A percentile compares a stretch with the other conserved stretches of the same genome.
Conservation (phyloP, 2,329 filamentous ascomycete species). For the Cadophora gregata region DNA sequence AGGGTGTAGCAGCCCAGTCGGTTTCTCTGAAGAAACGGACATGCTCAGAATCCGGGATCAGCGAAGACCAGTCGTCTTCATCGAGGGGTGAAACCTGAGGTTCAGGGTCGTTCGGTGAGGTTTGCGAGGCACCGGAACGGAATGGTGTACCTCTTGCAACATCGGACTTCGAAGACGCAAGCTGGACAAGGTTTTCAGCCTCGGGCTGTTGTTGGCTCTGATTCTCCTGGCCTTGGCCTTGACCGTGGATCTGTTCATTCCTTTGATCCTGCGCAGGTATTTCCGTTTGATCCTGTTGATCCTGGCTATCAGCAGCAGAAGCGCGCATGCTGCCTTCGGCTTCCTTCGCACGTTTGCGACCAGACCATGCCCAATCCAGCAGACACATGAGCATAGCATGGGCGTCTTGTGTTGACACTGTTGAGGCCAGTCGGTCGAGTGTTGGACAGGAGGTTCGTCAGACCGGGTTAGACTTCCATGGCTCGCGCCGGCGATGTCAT, state of each 20-base stretch:
- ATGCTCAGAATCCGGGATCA: conserved; percentile 35
- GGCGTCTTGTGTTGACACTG: background rate
- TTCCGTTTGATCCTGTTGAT: background rate
- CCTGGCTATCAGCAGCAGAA: background rate
- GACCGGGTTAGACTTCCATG: background rate
- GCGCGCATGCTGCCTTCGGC: conserved; percentile 6
- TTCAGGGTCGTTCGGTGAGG: background rate
- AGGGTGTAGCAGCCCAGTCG: conserved; percentile 34
- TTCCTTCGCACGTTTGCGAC: conserved; percentile 14
- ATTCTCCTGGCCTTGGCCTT: background rate
- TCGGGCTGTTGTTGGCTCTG: background rate
- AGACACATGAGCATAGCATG: conserved; percentile 12
- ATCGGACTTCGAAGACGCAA: conserved; percentile 3
- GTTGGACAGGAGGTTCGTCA: background rate
- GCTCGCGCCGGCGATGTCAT: conserved; percentile 13
- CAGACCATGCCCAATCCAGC: conserved; percentile 15
- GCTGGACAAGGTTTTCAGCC: background rate
- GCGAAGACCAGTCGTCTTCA: conserved; percentile 30
- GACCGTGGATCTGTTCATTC: background rate
- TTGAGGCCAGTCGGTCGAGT: background rate
- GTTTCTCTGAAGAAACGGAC: conserved; percentile 33
- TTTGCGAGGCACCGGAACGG: background rate
- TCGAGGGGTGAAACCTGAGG: conserved; percentile 10
- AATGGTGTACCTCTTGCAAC: background rate
- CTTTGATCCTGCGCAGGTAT: background rate